A percentile compares a stretch with the other conserved stretches of the same genome.
Conservation (phyloP, 306 rosid genomes). For the Fagus sylvatica region DNA sequence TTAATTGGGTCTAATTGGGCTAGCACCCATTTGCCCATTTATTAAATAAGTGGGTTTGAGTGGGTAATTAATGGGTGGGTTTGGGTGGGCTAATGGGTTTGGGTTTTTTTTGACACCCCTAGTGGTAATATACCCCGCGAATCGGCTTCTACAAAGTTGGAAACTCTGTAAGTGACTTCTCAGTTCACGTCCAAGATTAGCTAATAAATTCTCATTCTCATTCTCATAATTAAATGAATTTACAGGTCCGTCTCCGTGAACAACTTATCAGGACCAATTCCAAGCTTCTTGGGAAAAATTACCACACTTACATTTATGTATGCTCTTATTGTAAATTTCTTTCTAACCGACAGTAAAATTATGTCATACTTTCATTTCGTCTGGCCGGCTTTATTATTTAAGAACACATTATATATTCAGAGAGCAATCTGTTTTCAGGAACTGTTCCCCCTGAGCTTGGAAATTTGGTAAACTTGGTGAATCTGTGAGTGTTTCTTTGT, state of each 20-base stretch:
- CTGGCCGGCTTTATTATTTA: background rate
- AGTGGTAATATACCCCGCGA: constrained; percentile 18
- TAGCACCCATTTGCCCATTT: too few species aligned
- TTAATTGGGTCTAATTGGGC: too few species aligned
- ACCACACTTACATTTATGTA: constrained; percentile 10
- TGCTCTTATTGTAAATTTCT: background rate
- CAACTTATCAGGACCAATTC: constrained; percentile 34
- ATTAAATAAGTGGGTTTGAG: too few species aligned
- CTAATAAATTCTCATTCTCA: background rate
- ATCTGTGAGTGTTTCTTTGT: constrained; percentile 16
- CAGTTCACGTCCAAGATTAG: background rate
- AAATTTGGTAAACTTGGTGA: constrained; percentile 1
- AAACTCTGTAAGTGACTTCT: constrained; percentile 19
- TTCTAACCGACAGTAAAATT: background rate
- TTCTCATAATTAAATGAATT: background rate
- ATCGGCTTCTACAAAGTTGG: constrained; percentile 33
- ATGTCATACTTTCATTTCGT: background rate
- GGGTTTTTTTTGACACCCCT: too few species aligned
- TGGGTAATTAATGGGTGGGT: too few species aligned
- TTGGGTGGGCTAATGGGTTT: too few species aligned
- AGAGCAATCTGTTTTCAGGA: constrained; percentile 14
- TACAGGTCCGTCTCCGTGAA: constrained; percentile 11
- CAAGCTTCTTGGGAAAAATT: constrained; percentile 22
- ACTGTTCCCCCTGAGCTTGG: constrained; percentile 1
- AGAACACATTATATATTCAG: background rate